Conservation (phyloP, 2,329 filamentous ascomycete genomes). For the Fusarium paranaense region DNA sequence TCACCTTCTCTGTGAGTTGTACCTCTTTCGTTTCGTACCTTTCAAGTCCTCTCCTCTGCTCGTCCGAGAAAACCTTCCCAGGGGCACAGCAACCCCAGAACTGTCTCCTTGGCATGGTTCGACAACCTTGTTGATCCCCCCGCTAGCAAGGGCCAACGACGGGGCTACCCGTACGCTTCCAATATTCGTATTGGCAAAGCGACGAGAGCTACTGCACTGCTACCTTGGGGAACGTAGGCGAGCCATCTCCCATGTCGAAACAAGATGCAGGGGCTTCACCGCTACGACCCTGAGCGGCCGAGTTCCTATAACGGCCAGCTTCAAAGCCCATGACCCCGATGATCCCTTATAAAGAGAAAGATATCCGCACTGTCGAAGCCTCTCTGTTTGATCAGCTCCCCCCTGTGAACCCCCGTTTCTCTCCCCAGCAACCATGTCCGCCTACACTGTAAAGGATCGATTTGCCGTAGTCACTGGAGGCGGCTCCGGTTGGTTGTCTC, state of each 20-base stretch:
- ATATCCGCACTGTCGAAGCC: background rate
- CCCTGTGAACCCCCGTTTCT: background rate
- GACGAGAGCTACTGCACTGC: background rate
- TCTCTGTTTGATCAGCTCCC: background rate
- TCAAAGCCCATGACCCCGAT: background rate
- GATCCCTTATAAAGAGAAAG: background rate
- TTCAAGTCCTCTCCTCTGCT: background rate
- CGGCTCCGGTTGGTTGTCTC: slow-evolving; percentile 7
- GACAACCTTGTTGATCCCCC: background rate
- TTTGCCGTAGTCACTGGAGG: slow-evolving; percentile 19
- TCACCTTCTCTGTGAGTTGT: background rate
- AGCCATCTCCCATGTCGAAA: background rate
- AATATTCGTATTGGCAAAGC: background rate
- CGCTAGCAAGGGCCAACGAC: background rate
- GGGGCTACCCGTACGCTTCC: background rate
- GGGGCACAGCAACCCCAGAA: background rate
- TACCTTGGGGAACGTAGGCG: background rate
- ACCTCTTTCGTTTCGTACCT: background rate
- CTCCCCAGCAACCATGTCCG: slow-evolving; percentile 1
- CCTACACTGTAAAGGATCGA: slow-evolving; percentile 8
- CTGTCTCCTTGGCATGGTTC: background rate
- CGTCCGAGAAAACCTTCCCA: background rate
- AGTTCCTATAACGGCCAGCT: background rate
- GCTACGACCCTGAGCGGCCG: background rate
- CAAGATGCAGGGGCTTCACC: background rate